Percentiles rank a stretch among this genome's conserved stretches.
phyloP scores from a whole-genome alignment of 768 basidiomycete species.

The Leccinum imitatum region DNA sequence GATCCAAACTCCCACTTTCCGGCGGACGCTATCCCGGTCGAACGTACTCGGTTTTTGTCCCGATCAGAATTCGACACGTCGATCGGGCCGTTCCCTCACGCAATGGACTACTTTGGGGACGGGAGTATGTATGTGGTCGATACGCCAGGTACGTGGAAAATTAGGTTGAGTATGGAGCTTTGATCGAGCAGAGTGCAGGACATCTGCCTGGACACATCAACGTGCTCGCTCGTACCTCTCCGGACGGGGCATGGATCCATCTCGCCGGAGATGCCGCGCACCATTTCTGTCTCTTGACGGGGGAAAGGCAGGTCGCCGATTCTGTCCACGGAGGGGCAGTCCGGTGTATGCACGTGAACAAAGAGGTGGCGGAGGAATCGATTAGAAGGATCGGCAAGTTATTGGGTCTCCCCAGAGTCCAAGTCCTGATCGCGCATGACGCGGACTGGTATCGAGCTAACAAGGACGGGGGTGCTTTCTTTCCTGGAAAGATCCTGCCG shows the following conservation, averaged over 20 bases:
- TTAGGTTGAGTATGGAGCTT: not conserved
- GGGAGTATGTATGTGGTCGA: slow-evolving; percentile 57
- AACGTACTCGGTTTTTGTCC: slow-evolving; percentile 37
- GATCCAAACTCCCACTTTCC: slow-evolving; percentile 36
- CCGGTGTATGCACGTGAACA: slow-evolving; percentile 50
- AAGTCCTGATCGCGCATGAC: not conserved
- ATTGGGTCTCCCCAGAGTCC: not conserved
- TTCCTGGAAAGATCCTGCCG: not conserved
- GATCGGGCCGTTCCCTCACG: slow-evolving; percentile 48
- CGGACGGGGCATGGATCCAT: slow-evolving; percentile 52
- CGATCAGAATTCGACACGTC: slow-evolving; percentile 33
- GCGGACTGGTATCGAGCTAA: not conserved
- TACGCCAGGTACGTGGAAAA: slow-evolving; percentile 36
- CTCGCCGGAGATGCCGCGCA: slow-evolving; percentile 56
- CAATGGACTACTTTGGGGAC: slow-evolving; percentile 53
- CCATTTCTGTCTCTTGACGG: slow-evolving; percentile 47
- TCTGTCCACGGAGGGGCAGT: slow-evolving; percentile 17
- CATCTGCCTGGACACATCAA: slow-evolving; percentile 56
- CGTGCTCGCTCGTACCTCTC: slow-evolving; percentile 51
- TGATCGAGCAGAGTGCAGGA: slow-evolving; percentile 16
- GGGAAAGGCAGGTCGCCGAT: slow-evolving; percentile 38
- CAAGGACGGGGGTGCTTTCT: not conserved
- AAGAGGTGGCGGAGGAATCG: not conserved
- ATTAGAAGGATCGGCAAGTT: not conserved
- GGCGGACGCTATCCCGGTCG: slow-evolving; percentile 34